phyloP scores from a whole-genome alignment of 768 basidiomycete genomes.

The Tremella mesenterica region DNA sequence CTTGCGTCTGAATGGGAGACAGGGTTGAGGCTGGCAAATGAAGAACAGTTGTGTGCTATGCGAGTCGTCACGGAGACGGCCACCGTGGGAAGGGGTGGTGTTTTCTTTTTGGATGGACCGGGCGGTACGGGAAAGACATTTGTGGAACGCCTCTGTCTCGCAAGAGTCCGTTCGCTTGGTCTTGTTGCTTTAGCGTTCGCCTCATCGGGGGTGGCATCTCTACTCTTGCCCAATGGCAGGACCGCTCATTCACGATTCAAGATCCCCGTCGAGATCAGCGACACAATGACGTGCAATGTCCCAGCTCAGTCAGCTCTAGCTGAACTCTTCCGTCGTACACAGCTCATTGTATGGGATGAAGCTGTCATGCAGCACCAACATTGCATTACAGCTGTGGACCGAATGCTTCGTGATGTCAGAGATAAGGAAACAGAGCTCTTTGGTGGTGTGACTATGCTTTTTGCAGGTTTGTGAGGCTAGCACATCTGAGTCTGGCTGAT shows the following conservation, averaged over 20 bases:
- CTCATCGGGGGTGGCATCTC: slow-evolving; percentile 51
- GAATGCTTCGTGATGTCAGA: slow-evolving; percentile 30
- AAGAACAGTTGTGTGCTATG: neutral
- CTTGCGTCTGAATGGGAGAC: neutral
- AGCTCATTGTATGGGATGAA: slow-evolving; percentile 51
- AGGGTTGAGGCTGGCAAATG: neutral
- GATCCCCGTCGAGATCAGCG: slow-evolving; percentile 47
- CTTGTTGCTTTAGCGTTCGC: slow-evolving; percentile 50
- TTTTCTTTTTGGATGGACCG: slow-evolving; percentile 48
- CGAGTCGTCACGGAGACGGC: slow-evolving; percentile 39
- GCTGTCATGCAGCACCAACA: slow-evolving; percentile 46
- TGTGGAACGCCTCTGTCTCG: slow-evolving; percentile 46
- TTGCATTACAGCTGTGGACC: slow-evolving; percentile 48
- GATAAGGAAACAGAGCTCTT: slow-evolving; percentile 33
- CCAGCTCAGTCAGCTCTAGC: slow-evolving; percentile 40
- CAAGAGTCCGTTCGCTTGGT: slow-evolving; percentile 29
- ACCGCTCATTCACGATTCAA: slow-evolving; percentile 52
- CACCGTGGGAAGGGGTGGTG: slow-evolving; percentile 10
- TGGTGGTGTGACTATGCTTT: neutral
- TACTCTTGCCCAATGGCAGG: slow-evolving; percentile 48
- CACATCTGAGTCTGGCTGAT: neutral
- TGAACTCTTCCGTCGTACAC: slow-evolving; percentile 42
- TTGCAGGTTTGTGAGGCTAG: neutral
- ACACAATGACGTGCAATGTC: slow-evolving; percentile 44
- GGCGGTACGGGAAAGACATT: slow-evolving; percentile 51